Evolutionary conservation across 2,329 filamentous ascomycete genomes (phyloP), one percentile per base, ranked within the genome.

Genomic region (Colletotrichum simmondsii): DNA sequence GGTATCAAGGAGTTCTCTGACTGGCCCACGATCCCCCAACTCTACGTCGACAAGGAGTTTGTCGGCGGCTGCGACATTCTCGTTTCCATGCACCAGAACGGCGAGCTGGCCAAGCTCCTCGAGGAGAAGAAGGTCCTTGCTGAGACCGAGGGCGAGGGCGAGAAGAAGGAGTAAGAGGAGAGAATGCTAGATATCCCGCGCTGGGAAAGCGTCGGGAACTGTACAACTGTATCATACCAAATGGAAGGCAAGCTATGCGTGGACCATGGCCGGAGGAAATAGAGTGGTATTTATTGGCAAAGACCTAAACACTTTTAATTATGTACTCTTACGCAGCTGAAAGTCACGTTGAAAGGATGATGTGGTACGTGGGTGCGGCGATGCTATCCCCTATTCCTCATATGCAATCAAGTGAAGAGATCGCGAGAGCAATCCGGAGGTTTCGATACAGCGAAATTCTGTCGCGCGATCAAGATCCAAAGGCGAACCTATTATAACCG

Each of bases 1-100:
- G 96, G 97, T 65, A 98, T 99, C 86, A 99, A 99, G 86, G 96
- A 99, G 85, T 99, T 97, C 87, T 98, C 95, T 2, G 97, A 98
- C 81, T 99, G 97, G 97, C 97, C 97, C 16, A 99, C 97, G 24
- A 98, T 99, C 81, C 97, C 97, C 7, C 97, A 99, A 84, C 89
- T 99, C 22, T 99, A 98, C 84, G 88, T 99, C 64, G 91, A 97
- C 75, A 96, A 96, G 85, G 96, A 99, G 82, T 99, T 99, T 81
- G 88, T 99, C 59, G 97, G 97, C 68, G 97, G 97, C n/a, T 98
- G 95, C 82, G 97, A 99, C 83, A 99, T 99, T 76, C 84, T 99
- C 78, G 93, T 98, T 82, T 93, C 93, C 2, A 98, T 99, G 97
- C 96, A 98, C 86, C 94, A 98, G 85, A 97, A 94, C 80, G 97